Base-by-base conservation (phyloP, 495 filamentous ascomycete species). In the Achaetomiella virescens region DNA sequence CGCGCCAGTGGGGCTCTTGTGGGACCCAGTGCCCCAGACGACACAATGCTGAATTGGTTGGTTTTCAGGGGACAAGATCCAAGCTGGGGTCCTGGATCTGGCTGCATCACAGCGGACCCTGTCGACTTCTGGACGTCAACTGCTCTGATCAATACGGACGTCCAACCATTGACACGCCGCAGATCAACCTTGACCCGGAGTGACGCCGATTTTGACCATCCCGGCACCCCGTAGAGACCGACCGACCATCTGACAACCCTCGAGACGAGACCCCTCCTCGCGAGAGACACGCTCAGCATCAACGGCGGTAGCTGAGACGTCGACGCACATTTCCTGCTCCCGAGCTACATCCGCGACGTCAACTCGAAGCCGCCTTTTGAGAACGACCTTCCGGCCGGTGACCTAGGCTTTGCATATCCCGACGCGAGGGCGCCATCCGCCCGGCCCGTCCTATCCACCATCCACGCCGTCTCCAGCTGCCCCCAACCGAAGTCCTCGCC, bases 1-100 rank as follows among this genome's bases (percentile, higher is more conserved):
- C 57, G 54, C 43, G 31, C 14, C 54, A 57, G 55, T 50, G 55
- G 52, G 48, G 12, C 45, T 15, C 9, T 6, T 12, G 41, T 25
- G 27, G 41, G 7, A 25, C 40, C 37, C 22, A 31, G 37, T 21
- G 27, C 40, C 25, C 40, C 25, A 20, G 31, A 24, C 27, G 38
- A 24, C 52, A 36, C 53, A n/a, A 40, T 46, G 44, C 27, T 33
- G 29, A 49, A 33, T 40, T 41, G 36, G 46, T 41, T 36, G 33
- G 9, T 49, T 48, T 56, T 56, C 54, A 56, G 54, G 54, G 54
- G 54, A 1, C 44, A 48, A n/a, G 36, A 42, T 29, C 44, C 53
- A 48, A 33, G 54, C 54, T 35, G 24, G 37, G 45, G 6, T 22
- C 44, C 14, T 18, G 24, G 25, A 11, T 22, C 22, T 22, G 6